These are phyloP conservation scores for Endocalyx cinctus DNA, from an alignment of 2,329 filamentous ascomycete species.

Conservation along the genomic window DNA sequence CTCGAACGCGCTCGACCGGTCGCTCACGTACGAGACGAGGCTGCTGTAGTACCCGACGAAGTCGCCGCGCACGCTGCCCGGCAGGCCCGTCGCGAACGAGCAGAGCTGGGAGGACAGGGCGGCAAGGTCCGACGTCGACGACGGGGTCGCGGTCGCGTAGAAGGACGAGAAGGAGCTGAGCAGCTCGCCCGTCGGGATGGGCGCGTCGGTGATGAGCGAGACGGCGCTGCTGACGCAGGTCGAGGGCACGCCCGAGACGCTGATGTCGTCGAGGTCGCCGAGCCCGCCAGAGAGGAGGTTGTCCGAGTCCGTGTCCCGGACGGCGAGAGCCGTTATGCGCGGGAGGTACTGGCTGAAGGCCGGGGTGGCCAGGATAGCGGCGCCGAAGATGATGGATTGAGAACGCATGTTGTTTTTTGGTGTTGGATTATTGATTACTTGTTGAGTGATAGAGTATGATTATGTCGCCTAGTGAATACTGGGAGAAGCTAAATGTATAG, in stretches of 20 bases:
- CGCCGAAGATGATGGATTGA: not conserved
- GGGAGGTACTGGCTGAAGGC: not conserved
- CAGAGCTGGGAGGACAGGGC: constrained; percentile 10
- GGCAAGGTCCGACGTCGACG: constrained; percentile 2
- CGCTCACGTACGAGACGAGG: constrained; percentile 8
- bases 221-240: constrained; percentile 5
- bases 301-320: too few species aligned
- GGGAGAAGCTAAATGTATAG: too few species aligned
- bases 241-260: not conserved
- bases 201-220: constrained; percentile 2
- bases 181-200: constrained; percentile 8
- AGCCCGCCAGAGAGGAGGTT: too few species aligned
- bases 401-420: not conserved
- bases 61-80: constrained; percentile 11
- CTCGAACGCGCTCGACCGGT: constrained; percentile 9
- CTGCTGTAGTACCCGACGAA: constrained; percentile 11
- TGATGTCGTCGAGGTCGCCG: too few species aligned
- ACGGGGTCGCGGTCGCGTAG: not conserved
- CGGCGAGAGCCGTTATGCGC: not conserved
- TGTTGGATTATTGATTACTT: too few species aligned
- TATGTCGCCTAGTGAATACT: too few species aligned
- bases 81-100: constrained; percentile 9
- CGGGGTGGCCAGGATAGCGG: not conserved
- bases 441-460: too few species aligned
- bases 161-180: constrained; percentile 1